A percentile compares a stretch with the other conserved stretches of the same genome.
phyloP scores from a whole-genome alignment of 176 grass and related monocot genomes.

The Cocos nucifera region DNA sequence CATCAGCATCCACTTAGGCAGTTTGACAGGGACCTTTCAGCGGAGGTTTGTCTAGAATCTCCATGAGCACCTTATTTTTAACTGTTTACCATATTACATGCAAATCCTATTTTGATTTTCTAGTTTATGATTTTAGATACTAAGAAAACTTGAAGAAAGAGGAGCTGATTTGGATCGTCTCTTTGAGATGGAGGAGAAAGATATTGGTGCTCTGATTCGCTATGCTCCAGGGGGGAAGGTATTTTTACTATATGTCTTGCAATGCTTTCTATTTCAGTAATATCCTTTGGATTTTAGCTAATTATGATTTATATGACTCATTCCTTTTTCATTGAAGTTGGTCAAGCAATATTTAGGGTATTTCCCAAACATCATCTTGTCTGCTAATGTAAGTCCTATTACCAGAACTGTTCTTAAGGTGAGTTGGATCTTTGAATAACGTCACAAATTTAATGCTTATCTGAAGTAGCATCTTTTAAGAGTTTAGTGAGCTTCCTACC shows the following conservation, averaged over 20 bases:
- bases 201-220: constrained; percentile 81
- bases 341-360: constrained; percentile 79
- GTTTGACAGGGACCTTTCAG: constrained; percentile 71
- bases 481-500: not conserved
- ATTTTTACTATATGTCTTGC: constrained; percentile 8
- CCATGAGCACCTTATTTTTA: not conserved
- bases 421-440: constrained; percentile 2
- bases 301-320: constrained; percentile 23
- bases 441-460: not conserved
- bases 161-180: constrained; percentile 72
- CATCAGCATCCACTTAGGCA: constrained; percentile 87
- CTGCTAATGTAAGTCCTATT: constrained; percentile 79
- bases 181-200: constrained; percentile 95
- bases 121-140: constrained; percentile 31
- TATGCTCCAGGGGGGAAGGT: constrained; percentile 75
- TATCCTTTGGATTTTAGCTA: constrained; percentile 7
- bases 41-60: constrained; percentile 34
- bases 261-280: too few species aligned
- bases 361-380: constrained; percentile 70
- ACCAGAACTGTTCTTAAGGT: constrained; percentile 97
- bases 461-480: not conserved
- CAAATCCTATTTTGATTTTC: not conserved
- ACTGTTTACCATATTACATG: not conserved
- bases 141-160: constrained; percentile 83
- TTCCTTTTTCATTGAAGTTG: constrained; percentile 42